phyloP scores from a whole-genome alignment of 805 yeast genomes.

The Saturnispora sekii region DNA sequence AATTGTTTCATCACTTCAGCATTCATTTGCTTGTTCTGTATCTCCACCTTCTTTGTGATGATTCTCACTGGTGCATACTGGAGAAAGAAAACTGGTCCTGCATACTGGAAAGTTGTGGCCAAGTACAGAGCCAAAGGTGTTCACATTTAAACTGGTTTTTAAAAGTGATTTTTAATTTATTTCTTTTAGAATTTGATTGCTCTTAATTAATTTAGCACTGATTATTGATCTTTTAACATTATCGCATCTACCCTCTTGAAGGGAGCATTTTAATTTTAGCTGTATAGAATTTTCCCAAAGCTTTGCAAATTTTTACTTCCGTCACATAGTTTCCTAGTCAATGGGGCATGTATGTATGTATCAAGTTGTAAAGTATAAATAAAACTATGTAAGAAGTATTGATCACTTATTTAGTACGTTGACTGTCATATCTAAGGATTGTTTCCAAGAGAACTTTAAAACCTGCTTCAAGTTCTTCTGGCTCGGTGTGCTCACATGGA shows the following conservation, averaged over 20 bases:
- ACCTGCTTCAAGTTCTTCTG: conserved; percentile 56
- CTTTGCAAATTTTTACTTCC: too few species aligned
- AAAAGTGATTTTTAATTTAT: background rate
- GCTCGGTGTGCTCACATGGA: conserved; percentile 55
- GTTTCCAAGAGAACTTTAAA: conserved; percentile 46
- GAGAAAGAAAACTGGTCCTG: conserved; percentile 27
- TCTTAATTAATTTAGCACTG: too few species aligned
- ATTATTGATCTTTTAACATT: too few species aligned
- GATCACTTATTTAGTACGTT: conserved; percentile 8
- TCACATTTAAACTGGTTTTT: background rate
- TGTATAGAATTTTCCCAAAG: too few species aligned
- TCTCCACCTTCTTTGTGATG: conserved; percentile 36
- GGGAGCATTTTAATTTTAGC: too few species aligned
- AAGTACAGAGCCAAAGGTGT: conserved; percentile 19
- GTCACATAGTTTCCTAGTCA: background rate
- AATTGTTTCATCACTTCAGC: conserved; percentile 50
- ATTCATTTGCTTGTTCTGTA: conserved; percentile 38
- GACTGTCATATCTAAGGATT: conserved; percentile 24
- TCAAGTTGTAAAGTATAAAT: background rate
- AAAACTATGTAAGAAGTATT: background rate
- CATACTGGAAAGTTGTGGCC: conserved; percentile 29
- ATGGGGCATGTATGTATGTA: too few species aligned
- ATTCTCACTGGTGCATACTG: conserved; percentile 28
- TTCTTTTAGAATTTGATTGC: too few species aligned
- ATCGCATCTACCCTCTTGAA: too few species aligned